Conservation (phyloP, 1,284 basidiomycete species). For the Leucoagaricus sp. region DNA sequence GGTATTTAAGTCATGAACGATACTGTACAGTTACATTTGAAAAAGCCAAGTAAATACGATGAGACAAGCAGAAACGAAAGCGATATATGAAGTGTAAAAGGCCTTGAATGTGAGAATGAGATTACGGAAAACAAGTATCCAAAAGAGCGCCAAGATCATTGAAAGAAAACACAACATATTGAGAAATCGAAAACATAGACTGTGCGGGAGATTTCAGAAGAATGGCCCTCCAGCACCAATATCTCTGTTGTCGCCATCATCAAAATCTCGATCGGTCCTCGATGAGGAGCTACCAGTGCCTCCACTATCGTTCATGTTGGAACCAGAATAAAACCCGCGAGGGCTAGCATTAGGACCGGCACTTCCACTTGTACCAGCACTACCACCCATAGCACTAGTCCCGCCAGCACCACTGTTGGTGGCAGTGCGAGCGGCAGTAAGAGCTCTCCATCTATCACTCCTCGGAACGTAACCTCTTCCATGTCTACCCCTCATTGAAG, state of each 20-base stretch:
- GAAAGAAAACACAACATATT: neutral
- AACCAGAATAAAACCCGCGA: neutral
- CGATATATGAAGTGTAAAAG: too few relatives aligned
- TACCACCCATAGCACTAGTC: neutral
- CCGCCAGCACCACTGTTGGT: neutral
- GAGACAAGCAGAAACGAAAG: neutral
- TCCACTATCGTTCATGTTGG: neutral
- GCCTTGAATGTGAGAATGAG: too few relatives aligned
- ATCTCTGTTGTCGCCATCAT: neutral
- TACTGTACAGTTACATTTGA: too few relatives aligned
- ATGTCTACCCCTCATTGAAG: neutral
- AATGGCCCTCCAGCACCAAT: constrained; percentile 1
- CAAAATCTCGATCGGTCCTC: neutral
- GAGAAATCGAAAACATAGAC: neutral
- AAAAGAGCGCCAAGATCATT: neutral
- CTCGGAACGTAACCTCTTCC: neutral
- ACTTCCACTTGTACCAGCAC: neutral
- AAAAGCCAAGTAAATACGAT: too few relatives aligned
- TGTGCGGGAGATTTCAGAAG: neutral
- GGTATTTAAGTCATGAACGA: too few relatives aligned
- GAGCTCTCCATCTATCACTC: neutral
- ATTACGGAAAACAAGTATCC: neutral
- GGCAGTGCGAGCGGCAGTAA: neutral
- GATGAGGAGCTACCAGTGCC: neutral
- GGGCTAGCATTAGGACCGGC: neutral